Conservation (phyloP, 176 grass and related monocot genomes). For the Phragmites australis region DNA sequence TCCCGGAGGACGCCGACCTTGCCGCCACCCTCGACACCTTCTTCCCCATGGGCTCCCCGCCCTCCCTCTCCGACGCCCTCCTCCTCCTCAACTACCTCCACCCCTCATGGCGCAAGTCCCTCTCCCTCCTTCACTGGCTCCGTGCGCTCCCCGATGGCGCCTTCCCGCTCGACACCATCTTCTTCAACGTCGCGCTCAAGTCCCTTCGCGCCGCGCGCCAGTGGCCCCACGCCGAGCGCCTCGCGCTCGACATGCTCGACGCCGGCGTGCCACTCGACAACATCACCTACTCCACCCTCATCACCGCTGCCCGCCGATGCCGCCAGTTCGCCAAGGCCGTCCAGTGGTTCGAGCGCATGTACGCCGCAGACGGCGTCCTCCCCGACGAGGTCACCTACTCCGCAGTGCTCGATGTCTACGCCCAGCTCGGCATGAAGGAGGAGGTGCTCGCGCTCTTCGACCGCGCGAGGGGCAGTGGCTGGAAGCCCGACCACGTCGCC, state of each 20-base stretch:
- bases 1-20: constrained; percentile 51
- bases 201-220: constrained; percentile 64
- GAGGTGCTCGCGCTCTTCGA: constrained; percentile 83
- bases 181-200: constrained; percentile 89
- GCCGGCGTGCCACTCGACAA: constrained; percentile 68
- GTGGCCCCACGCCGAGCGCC: constrained; percentile 59
- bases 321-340: constrained; percentile 72
- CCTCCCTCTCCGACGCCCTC: constrained; percentile 60
- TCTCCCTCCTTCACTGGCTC: constrained; percentile 66
- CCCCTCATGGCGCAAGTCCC: constrained; percentile 58
- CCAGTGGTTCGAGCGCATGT: constrained; percentile 91
- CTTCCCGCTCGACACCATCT: constrained; percentile 61
- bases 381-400: constrained; percentile 95
- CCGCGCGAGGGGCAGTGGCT: constrained; percentile 65
- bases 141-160: constrained; percentile 21
- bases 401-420: constrained; percentile 74
- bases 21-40: constrained; percentile 40
- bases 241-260: constrained; percentile 71
- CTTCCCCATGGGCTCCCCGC: constrained; percentile 42
- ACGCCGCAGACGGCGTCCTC: constrained; percentile 53
- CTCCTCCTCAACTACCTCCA: constrained; percentile 77
- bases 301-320: constrained; percentile 66
- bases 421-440: constrained; percentile 60
- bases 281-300: constrained; percentile 93
- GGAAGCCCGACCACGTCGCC: constrained; percentile 76